Evolutionary conservation across 1,139 yeast genomes (phyloP).

Genomic region (Arxiozyma bovina): DNA sequence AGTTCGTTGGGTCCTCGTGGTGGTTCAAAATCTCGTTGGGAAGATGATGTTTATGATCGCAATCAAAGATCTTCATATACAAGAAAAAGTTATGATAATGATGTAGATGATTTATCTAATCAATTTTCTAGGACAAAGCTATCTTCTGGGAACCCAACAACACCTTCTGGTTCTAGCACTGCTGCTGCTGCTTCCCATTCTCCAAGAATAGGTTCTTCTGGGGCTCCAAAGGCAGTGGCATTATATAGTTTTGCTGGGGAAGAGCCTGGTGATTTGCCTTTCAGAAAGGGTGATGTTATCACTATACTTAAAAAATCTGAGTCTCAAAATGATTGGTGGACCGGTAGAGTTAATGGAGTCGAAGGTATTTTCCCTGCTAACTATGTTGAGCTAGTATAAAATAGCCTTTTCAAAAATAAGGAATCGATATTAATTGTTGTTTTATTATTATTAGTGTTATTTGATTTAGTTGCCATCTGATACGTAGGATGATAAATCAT

Average conservation of each 20-base stretch:
- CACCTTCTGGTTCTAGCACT: slow-evolving; percentile 21
- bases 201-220: slow-evolving; percentile 26
- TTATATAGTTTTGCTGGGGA: slow-evolving; percentile 77
- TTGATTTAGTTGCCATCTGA: no score
- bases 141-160: slow-evolving; percentile 25
- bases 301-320: slow-evolving; percentile 81
- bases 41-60: slow-evolving; percentile 59
- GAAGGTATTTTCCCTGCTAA: slow-evolving; percentile 97
- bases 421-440: no score
- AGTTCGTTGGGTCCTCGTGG: slow-evolving; percentile 13
- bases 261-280: slow-evolving; percentile 82
- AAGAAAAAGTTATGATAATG: slow-evolving; percentile 8
- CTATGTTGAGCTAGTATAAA: slow-evolving; percentile 71
- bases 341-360: slow-evolving; percentile 72
- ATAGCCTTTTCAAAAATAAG: slow-evolving; percentile 34
- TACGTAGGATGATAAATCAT: no score
- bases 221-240: slow-evolving; percentile 77
- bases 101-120: slow-evolving; percentile 30
- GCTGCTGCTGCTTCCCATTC: slow-evolving; percentile 34
- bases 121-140: slow-evolving; percentile 28
- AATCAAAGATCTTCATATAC: slow-evolving; percentile 8
- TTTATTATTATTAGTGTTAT: no score
- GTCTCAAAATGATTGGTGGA: slow-evolving; percentile 97
- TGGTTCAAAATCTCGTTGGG: slow-evolving; percentile 50
- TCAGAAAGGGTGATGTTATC: slow-evolving; percentile 92